phyloP scores from a whole-genome alignment of 2,329 filamentous ascomycete genomes.

The Aureobasidium sp. region DNA sequence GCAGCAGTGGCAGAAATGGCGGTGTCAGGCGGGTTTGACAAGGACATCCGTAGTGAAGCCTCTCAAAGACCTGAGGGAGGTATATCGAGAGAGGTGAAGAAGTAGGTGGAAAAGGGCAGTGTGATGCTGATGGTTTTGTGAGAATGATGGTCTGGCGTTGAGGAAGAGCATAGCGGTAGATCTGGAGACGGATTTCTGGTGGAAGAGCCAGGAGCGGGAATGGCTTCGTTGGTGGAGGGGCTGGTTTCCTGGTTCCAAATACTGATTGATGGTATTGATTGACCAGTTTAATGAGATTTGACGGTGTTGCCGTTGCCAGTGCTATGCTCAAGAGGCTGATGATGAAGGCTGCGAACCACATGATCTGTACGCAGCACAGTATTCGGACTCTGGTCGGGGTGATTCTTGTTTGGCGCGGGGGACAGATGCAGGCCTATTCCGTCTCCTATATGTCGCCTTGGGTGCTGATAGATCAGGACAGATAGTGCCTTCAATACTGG shows the following conservation, averaged over 20 bases:
- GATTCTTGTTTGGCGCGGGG: background rate
- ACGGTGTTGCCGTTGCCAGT: background rate
- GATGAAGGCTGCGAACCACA: background rate
- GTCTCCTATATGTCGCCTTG: background rate
- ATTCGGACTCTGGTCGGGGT: background rate
- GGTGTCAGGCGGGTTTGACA: background rate
- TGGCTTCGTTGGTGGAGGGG: background rate
- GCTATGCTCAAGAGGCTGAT: background rate
- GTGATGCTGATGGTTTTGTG: background rate
- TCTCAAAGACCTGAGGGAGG: background rate
- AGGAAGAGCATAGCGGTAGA: background rate
- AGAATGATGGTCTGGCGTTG: background rate
- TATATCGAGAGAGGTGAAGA: background rate
- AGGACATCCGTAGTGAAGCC: background rate
- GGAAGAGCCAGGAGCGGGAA: background rate
- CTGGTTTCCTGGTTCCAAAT: background rate
- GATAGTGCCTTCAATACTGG: background rate
- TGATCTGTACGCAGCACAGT: background rate
- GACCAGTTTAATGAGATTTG: background rate
- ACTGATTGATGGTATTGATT: background rate
- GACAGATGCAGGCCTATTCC: too few species aligned
- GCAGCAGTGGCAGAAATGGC: background rate
- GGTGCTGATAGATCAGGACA: background rate
- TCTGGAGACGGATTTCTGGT: background rate
- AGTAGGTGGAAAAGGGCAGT: background rate